phyloP scores from a whole-genome alignment of 108 stramenopile genomes.

The Skeletonema menzelii region DNA sequence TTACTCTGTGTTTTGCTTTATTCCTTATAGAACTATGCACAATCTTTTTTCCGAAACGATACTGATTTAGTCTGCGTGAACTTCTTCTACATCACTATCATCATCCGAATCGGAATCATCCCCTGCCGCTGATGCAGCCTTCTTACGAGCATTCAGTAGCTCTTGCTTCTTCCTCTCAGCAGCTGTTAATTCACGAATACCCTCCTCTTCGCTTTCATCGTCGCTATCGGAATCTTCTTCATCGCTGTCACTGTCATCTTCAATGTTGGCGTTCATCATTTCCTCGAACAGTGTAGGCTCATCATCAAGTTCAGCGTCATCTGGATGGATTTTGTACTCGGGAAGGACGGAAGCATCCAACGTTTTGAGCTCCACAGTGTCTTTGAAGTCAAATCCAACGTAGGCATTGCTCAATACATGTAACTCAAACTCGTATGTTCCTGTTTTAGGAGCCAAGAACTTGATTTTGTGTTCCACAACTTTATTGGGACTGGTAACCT shows the following conservation, averaged over 20 bases:
- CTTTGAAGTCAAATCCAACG: constrained; percentile 89
- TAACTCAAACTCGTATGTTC: constrained; percentile 90
- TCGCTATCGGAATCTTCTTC: constrained; percentile 75
- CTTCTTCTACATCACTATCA: constrained; percentile 81
- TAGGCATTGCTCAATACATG: constrained; percentile 92
- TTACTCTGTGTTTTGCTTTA: constrained; percentile 1
- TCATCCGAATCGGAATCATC: constrained; percentile 74
- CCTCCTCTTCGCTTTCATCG: constrained; percentile 55
- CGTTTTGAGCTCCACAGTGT: constrained; percentile 71
- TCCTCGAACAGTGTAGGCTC: constrained; percentile 99
- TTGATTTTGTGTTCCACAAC: constrained; percentile 92
- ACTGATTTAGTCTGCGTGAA: constrained; percentile 54
- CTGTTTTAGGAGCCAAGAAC: constrained; percentile 91
- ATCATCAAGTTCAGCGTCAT: constrained; percentile 97
- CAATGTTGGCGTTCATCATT: constrained; percentile 91
- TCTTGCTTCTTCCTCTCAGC: constrained; percentile 85
- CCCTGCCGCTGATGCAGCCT: constrained; percentile 58
- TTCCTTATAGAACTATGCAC: constrained; percentile 23
- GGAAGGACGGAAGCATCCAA: constrained; percentile 88
- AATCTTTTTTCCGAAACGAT: constrained; percentile 5
- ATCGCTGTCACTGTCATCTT: constrained; percentile 82
- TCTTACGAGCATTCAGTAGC: constrained; percentile 78
- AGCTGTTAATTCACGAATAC: constrained; percentile 67
- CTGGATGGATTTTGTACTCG: constrained; percentile 94
- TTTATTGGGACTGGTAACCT: constrained; percentile 69